Evolutionary conservation across 441 rosid genomes (phyloP), one percentile per base, ranked within the genome.

Genomic region (Rhodomyrtus psidioides): DNA sequence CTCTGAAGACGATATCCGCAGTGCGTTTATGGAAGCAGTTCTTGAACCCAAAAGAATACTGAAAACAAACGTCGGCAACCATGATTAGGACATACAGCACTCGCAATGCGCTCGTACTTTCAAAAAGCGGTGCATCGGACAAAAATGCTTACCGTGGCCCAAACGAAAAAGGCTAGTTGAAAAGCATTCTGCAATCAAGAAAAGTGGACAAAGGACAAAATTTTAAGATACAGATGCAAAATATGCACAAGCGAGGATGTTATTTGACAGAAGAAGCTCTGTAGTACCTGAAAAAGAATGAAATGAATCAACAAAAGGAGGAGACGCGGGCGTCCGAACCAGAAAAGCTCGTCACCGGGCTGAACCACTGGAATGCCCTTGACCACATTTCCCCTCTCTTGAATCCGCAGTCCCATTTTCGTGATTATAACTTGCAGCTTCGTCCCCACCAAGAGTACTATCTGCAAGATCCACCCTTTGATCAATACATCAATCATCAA

Each of bases 381-480:
- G 28, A 86, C 84, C 27, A 86, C 84, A 24, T 86, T 21, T 49
- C 85, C 87, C 54, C 87, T 86, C 56, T 86, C 87, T 65, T 86
- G 84, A 13, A 86, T 86, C 46, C 87, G 65, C 82, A 86, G 84
- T 51, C 87, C 87, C 84, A 86, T 17, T 44, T 62, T 53, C 19
- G 87, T 86, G 53, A 86, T 86, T 84, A 86, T 86, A 70, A 86
- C 87, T 82, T 86, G 87, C 5, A 86, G 87, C 82, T 86, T 86
- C 34, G 87, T 82, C 81, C 87, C 87, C 49, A 86, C 42, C 84
- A 86, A 26, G 27, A 86, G 87, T 53, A 86, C 84, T 7, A 86
- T 82, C 87, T 86, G 87, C 34, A 82, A 56, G 34, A 79, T 57
- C 51, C 39, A 79, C 30, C 30, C 81, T 55, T 53, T 42, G 53